phyloP scores from a whole-genome alignment of 345 rosid species.

The Chamaenerion angustifolium region DNA sequence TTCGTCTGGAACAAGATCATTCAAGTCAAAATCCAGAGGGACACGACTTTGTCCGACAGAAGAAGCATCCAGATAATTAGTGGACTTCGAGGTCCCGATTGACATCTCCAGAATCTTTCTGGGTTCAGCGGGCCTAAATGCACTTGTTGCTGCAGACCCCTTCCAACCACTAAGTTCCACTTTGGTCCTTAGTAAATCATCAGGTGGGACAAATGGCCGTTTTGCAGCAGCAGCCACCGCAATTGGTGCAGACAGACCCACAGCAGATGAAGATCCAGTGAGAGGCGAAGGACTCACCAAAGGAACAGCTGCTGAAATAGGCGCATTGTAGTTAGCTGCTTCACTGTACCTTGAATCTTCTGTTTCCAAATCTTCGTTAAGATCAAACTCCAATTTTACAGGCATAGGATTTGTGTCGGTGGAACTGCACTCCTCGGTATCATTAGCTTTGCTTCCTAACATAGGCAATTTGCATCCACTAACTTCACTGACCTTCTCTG shows the following conservation, averaged over 20 bases:
- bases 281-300: conserved; percentile 22
- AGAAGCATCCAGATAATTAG: conserved; percentile 23
- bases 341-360: conserved; percentile 45
- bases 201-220: conserved; percentile 70
- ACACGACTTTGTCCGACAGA: conserved; percentile 36
- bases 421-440: conserved; percentile 29
- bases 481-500: conserved; percentile 10
- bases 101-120: conserved; percentile 42
- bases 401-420: conserved; percentile 14
- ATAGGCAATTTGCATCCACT: conserved; percentile 15
- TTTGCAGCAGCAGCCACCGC: conserved; percentile 74
- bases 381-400: conserved; percentile 57
- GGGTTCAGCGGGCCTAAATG: conserved; percentile 97
- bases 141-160: conserved; percentile 98
- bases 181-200: conserved; percentile 54
- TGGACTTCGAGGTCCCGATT: background rate
- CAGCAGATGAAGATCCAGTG: conserved; percentile 30
- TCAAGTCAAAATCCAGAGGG: conserved; percentile 62
- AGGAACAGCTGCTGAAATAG: conserved; percentile 27
- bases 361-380: conserved; percentile 58
- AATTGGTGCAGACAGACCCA: conserved; percentile 25
- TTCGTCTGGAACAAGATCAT: conserved; percentile 53
- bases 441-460: conserved; percentile 25
- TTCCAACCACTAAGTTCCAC: conserved; percentile 70
- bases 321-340: conserved; percentile 19